Base-by-base conservation (phyloP, 1,284 basidiomycete genomes). In the Jaminaea rosea region DNA sequence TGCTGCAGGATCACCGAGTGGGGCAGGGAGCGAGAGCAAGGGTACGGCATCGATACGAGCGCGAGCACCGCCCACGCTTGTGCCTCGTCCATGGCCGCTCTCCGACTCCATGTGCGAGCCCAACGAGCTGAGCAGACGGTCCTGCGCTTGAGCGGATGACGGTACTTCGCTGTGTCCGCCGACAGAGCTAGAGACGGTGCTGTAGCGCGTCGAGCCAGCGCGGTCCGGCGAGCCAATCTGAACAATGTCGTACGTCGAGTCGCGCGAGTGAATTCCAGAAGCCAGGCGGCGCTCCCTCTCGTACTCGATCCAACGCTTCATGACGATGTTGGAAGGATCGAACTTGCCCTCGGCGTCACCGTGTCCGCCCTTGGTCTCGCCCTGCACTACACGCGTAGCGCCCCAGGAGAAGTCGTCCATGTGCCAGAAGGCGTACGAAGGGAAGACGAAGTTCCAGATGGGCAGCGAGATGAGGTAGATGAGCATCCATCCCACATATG, bases 271-370 rank as follows among this genome's bases (percentile, higher is more conserved):
- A 8, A 82, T 83, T 15, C 89, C 89, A 65, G 77, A 85, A 81
- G 85, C 90, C 87, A 88, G 96, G 59, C 92, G 80, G 60, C 93
- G 79, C 67, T 97, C 94, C 49, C 93, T 81, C 78, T 98, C 94
- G 75, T 94, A 98, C 77, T 98, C 94, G 46, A 84, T 88, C 93
- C 93, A 98, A 46, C 90, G 83, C 80, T 97, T 98, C 94, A 97
- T 97, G 34, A 93, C 86, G 69, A 98, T 98, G 77, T 93, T 83
- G 47, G 83, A 82, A 31, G 91, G 91, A 77, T 98, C 93, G 69
- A 98, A 98, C 72, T 87, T 86, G 75, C 93, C 94, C 55, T 87
- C 67, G 9, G 64, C 62, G 24, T 65, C 62, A 37, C 66, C 65
- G 52, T 73, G 69, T 31, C 54, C 49, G 56, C 64, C 67, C 56